Percentiles rank a stretch among this genome's conserved stretches.
Evolutionary conservation across 2,329 filamentous ascomycete genomes (phyloP).

Genomic region (Cladosporium sp.): DNA sequence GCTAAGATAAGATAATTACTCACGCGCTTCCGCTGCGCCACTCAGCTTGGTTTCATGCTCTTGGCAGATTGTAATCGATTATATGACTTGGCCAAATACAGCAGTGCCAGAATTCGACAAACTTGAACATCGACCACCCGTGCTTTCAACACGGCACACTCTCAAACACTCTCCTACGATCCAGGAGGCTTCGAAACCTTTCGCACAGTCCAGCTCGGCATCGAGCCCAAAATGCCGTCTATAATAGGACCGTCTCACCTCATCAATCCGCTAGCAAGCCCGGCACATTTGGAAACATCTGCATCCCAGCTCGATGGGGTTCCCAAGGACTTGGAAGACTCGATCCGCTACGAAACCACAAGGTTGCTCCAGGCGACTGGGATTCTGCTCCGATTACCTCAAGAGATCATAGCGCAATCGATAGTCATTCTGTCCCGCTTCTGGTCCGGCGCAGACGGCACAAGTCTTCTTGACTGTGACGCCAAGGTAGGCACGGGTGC

Average conservation of each 20-base stretch:
- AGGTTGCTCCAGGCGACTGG: conserved; percentile 76
- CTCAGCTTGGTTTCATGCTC: conserved; percentile 10
- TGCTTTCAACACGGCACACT: not conserved
- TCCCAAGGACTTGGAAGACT: conserved; percentile 68
- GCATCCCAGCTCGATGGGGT: conserved; percentile 58
- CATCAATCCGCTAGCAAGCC: conserved; percentile 69
- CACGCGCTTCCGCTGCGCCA: conserved; percentile 21
- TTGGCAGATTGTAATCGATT: not conserved
- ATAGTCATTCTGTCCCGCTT: conserved; percentile 80
- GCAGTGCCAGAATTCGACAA: not conserved
- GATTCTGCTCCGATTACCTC: conserved; percentile 77
- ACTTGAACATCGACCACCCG: not conserved
- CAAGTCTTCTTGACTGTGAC: conserved; percentile 52
- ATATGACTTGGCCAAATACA: no score
- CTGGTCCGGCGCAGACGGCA: conserved; percentile 64
- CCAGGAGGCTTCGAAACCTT: not conserved
- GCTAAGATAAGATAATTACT: not conserved
- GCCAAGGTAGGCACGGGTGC: conserved; percentile 45
- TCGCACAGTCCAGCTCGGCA: not conserved
- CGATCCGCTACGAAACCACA: conserved; percentile 69
- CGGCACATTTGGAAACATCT: conserved; percentile 65
- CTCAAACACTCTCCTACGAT: not conserved
- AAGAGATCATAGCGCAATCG: conserved; percentile 81
- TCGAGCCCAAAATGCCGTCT: conserved; percentile 8
- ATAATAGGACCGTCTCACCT: conserved; percentile 47